Conservation (phyloP, 805 yeast genomes). For the Blastobotrys muscicola region DNA sequence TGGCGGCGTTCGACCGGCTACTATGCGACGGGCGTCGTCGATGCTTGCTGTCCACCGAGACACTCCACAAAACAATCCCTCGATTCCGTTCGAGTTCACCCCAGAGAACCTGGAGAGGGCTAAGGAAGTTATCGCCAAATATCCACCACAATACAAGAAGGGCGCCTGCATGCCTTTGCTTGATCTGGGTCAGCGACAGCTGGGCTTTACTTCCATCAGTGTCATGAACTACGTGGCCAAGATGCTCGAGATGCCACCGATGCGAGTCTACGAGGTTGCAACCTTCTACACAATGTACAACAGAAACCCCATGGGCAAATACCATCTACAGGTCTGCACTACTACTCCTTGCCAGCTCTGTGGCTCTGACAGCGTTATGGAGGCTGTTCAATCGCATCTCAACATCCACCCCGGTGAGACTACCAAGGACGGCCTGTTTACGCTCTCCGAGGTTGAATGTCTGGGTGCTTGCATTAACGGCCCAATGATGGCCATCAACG, state of each 20-base stretch:
- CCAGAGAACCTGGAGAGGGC: conserved; percentile 58
- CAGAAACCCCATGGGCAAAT: conserved; percentile 78
- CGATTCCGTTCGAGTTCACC: conserved; percentile 63
- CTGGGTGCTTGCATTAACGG: conserved; percentile 89
- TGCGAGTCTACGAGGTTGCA: conserved; percentile 90
- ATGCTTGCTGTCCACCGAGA: conserved; percentile 58
- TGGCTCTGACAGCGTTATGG: conserved; percentile 71
- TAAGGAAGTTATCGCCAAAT: conserved; percentile 63
- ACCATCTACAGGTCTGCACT: conserved; percentile 76
- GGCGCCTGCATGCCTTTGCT: conserved; percentile 82
- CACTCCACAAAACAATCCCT: conserved; percentile 54
- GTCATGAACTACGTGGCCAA: conserved; percentile 88
- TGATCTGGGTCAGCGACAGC: conserved; percentile 80
- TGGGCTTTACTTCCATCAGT: conserved; percentile 74
- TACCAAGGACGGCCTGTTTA: conserved; percentile 63
- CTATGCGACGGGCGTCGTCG: conserved; percentile 4
- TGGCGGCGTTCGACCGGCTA: too few relatives aligned
- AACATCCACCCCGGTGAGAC: conserved; percentile 69
- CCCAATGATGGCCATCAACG: conserved; percentile 80
- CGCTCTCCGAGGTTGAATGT: conserved; percentile 83
- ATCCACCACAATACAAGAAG: conserved; percentile 80
- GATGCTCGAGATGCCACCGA: conserved; percentile 79
- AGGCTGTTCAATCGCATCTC: conserved; percentile 52
- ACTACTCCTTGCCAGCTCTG: conserved; percentile 85
- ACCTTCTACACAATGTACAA: conserved; percentile 88